These are phyloP conservation scores for Aegilops longissima DNA, from an alignment of 176 grass and related monocot species.

Conservation along the genomic window DNA sequence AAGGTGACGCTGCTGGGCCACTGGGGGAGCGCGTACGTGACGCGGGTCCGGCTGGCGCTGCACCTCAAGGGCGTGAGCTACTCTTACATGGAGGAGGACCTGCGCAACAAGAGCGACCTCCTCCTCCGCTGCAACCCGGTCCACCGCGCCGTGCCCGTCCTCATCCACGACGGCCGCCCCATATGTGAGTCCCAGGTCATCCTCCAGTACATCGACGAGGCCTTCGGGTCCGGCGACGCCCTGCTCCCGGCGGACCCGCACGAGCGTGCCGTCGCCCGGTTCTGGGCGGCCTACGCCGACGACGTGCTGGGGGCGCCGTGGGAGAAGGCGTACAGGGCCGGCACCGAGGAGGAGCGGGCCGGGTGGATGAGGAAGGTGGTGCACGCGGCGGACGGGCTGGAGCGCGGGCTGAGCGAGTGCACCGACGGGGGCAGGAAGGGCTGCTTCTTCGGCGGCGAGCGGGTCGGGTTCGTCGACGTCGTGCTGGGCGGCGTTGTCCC, in stretches of 20 bases:
- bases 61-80: constrained; percentile 51
- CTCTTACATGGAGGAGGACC: constrained; percentile 45
- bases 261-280: constrained; percentile 31
- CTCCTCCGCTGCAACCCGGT: constrained; percentile 57
- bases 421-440: background rate
- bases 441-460: constrained; percentile 54
- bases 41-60: constrained; percentile 39
- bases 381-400: constrained; percentile 12
- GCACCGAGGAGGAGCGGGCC: background rate
- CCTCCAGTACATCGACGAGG: constrained; percentile 55
- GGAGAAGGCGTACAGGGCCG: background rate
- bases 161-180: constrained; percentile 33
- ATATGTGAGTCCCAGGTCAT: constrained; percentile 40
- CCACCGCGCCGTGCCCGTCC: constrained; percentile 47
- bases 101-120: constrained; percentile 49
- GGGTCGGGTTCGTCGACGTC: constrained; percentile 52
- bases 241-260: constrained; percentile 29
- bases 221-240: background rate
- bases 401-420: constrained; percentile 34
- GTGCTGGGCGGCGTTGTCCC: constrained; percentile 14
- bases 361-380: background rate
- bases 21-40: constrained; percentile 28
- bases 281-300: constrained; percentile 43
- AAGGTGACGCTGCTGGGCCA: constrained; percentile 48
- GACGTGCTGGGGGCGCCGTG: constrained; percentile 27